phyloP scores from a whole-genome alignment of 768 basidiomycete species.

The Leucocoprinus birnbaumii region DNA sequence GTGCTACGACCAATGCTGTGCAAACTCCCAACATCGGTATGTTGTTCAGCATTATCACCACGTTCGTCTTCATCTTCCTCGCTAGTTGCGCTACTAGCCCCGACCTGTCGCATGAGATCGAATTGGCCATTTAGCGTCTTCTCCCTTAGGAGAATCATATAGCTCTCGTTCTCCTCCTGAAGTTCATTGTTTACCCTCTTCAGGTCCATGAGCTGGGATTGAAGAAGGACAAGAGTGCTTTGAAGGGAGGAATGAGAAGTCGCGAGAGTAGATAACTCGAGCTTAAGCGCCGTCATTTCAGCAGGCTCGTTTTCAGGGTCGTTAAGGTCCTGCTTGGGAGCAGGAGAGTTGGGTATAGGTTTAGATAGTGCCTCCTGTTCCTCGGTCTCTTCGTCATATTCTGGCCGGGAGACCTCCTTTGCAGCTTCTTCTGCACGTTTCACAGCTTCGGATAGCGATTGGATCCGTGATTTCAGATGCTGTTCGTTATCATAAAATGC shows the following conservation, averaged over 20 bases:
- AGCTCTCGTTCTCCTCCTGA: constrained; percentile 97
- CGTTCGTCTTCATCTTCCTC: constrained; percentile 39
- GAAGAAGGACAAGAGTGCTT: constrained; percentile 79
- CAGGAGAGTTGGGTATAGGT: constrained; percentile 13
- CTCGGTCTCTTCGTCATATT: constrained; percentile 21
- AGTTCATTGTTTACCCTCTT: constrained; percentile 84
- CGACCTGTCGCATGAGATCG: constrained; percentile 70
- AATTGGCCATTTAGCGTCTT: constrained; percentile 89
- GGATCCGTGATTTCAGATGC: constrained; percentile 88
- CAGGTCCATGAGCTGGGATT: constrained; percentile 82
- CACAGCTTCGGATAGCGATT: constrained; percentile 68
- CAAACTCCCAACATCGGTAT: constrained; percentile 51
- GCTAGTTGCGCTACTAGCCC: constrained; percentile 34
- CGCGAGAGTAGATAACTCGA: constrained; percentile 84
- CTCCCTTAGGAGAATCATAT: constrained; percentile 90
- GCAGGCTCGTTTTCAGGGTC: constrained; percentile 77
- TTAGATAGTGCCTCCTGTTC: constrained; percentile 19
- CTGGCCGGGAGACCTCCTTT: constrained; percentile 30
- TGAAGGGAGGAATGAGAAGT: constrained; percentile 83
- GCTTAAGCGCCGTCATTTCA: constrained; percentile 79
- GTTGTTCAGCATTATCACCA: constrained; percentile 38
- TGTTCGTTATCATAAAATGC: constrained; percentile 93
- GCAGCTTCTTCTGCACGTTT: constrained; percentile 50
- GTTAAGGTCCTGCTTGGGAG: constrained; percentile 37
- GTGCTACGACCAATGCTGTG: constrained; percentile 54